A percentile compares a stretch with the other conserved stretches of the same genome.
Conservation (phyloP, 1,284 basidiomycete species). For the Lentinula novae-zelandiae region DNA sequence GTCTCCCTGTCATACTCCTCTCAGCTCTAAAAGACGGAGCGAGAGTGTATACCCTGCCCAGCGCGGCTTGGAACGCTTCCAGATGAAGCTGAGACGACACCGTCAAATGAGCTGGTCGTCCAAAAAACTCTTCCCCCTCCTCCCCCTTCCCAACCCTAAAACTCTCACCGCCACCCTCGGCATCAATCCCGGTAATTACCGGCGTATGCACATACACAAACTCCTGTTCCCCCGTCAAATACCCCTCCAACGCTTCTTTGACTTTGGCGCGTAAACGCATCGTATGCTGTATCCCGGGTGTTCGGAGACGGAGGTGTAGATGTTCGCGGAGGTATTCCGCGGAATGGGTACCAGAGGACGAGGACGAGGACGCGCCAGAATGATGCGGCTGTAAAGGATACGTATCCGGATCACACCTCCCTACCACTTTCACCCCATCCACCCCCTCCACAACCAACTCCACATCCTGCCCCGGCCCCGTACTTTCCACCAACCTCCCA, state of each 20-base stretch:
- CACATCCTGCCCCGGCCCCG: slow-evolving; percentile 65
- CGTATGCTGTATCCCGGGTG: slow-evolving; percentile 66
- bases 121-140: slow-evolving; percentile 51
- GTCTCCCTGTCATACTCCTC: slow-evolving; percentile 82
- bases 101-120: slow-evolving; percentile 79
- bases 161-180: slow-evolving; percentile 96
- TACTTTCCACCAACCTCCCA: slow-evolving; percentile 64
- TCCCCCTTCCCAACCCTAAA: slow-evolving; percentile 55
- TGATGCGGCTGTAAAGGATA: neutral
- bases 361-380: neutral
- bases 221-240: slow-evolving; percentile 58
- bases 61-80: slow-evolving; percentile 78
- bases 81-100: slow-evolving; percentile 96
- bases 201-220: slow-evolving; percentile 85
- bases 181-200: slow-evolving; percentile 87
- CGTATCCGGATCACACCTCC: slow-evolving; percentile 66
- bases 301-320: slow-evolving; percentile 81
- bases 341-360: slow-evolving; percentile 43
- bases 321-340: slow-evolving; percentile 78
- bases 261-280: slow-evolving; percentile 55
- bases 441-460: slow-evolving; percentile 73
- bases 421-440: slow-evolving; percentile 47
- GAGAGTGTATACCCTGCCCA: slow-evolving; percentile 87
- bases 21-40: slow-evolving; percentile 95
- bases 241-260: slow-evolving; percentile 43